Conservation (phyloP, 345 rosid species). For the Gossypium turneri region DNA sequence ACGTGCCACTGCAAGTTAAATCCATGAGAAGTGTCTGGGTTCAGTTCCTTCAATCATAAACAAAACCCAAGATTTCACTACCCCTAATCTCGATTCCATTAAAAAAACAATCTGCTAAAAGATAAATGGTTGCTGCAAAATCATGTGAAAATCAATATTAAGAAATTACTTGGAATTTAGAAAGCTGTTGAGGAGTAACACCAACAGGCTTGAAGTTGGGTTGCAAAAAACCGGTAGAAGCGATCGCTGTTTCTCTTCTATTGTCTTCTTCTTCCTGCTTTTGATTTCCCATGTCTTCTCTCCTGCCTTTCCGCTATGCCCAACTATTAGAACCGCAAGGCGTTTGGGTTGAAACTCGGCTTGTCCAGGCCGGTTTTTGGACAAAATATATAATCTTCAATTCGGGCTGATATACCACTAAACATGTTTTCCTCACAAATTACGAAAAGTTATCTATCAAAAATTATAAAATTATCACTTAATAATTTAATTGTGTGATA, state of each 20-base stretch:
- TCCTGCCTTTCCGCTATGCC: not conserved
- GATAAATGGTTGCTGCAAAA: not conserved
- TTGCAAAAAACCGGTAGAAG: conserved; percentile 38
- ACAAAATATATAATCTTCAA: too few species aligned
- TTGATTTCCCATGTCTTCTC: not conserved
- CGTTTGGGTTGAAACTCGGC: too few species aligned
- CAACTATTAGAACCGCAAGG: too few species aligned
- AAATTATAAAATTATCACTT: too few species aligned
- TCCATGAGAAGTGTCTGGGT: not conserved
- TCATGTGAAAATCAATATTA: not conserved
- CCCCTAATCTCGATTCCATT: not conserved
- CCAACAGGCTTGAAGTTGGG: conserved; percentile 38
- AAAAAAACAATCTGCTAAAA: not conserved
- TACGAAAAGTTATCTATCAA: too few species aligned
- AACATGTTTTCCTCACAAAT: too few species aligned
- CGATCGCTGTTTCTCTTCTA: conserved; percentile 48
- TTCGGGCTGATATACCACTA: too few species aligned
- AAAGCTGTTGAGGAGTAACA: conserved; percentile 40
- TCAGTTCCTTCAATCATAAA: not conserved
- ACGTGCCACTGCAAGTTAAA: not conserved
- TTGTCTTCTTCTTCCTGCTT: conserved; percentile 39
- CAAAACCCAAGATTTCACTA: not conserved
- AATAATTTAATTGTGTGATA: too few species aligned
- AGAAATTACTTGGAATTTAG: conserved; percentile 48
- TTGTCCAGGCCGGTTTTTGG: too few species aligned